Conservation (phyloP, 352 stramenopile genomes). For the Phytophthora palmivora region DNA sequence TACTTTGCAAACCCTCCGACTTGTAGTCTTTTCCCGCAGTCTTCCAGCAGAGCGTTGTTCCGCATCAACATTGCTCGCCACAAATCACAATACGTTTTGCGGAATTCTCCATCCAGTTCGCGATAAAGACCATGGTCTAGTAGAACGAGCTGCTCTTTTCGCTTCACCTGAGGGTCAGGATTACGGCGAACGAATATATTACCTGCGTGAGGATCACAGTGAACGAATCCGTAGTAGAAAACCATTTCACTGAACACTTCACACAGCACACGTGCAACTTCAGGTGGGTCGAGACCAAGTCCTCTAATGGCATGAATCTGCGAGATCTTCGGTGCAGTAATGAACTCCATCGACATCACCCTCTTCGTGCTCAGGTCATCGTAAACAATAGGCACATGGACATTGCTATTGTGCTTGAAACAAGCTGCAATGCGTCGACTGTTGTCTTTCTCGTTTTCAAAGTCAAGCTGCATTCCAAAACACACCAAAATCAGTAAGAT, state of each 20-base stretch:
- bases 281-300: slow-evolving; percentile 77
- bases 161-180: slow-evolving; percentile 42
- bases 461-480: slow-evolving; percentile 67
- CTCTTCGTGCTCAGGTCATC: slow-evolving; percentile 87
- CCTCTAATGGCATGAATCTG: slow-evolving; percentile 85
- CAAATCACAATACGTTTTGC: slow-evolving; percentile 94
- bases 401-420: slow-evolving; percentile 60
- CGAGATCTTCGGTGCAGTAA: slow-evolving; percentile 94
- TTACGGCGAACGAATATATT: slow-evolving; percentile 92
- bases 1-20: slow-evolving; percentile 70
- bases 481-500: background rate
- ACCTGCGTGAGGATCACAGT: slow-evolving; percentile 96
- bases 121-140: slow-evolving; percentile 98
- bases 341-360: slow-evolving; percentile 98
- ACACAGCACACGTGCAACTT: slow-evolving; percentile 90
- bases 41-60: slow-evolving; percentile 77
- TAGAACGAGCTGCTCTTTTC: slow-evolving; percentile 93
- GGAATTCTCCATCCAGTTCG: slow-evolving; percentile 93
- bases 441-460: slow-evolving; percentile 87
- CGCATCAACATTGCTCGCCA: slow-evolving; percentile 95
- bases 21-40: slow-evolving; percentile 64
- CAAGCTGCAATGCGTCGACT: slow-evolving; percentile 67
- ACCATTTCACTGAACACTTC: slow-evolving; percentile 96
- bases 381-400: slow-evolving; percentile 88
- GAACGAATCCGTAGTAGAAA: slow-evolving; percentile 95